Percentiles rank a stretch among this genome's conserved stretches.
Conservation (phyloP, 352 stramenopile species). For the Globisporangium paroecandrum region DNA sequence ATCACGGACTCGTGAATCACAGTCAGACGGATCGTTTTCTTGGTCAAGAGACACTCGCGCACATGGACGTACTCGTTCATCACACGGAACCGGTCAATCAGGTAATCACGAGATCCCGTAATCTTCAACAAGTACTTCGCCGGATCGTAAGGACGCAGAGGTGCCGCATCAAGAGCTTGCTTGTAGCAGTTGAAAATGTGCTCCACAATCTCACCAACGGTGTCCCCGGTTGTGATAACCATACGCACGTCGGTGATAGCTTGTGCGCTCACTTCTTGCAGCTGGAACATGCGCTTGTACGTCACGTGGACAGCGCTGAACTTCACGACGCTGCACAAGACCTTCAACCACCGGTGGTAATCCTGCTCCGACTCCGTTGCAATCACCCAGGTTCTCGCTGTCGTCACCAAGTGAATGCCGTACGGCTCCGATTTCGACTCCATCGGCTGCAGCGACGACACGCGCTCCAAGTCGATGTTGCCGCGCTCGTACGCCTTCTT, state of each 20-base stretch:
- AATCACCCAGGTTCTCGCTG: slow-evolving; percentile 73
- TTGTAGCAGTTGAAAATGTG: slow-evolving; percentile 89
- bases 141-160: slow-evolving; percentile 73
- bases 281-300: slow-evolving; percentile 80
- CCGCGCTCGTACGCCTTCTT: slow-evolving; percentile 73
- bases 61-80: slow-evolving; percentile 89
- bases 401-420: slow-evolving; percentile 78
- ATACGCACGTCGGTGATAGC: slow-evolving; percentile 85
- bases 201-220: slow-evolving; percentile 85
- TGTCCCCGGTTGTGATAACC: slow-evolving; percentile 78
- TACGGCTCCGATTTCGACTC: slow-evolving; percentile 61
- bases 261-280: slow-evolving; percentile 81
- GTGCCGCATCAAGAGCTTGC: slow-evolving; percentile 67
- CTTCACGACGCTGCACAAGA: slow-evolving; percentile 73
- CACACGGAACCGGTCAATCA: slow-evolving; percentile 79
- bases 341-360: slow-evolving; percentile 80
- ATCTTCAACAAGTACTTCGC: slow-evolving; percentile 85
- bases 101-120: slow-evolving; percentile 81
- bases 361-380: slow-evolving; percentile 67
- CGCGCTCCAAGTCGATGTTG: slow-evolving; percentile 73
- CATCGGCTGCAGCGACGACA: slow-evolving; percentile 79
- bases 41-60: slow-evolving; percentile 79
- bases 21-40: slow-evolving; percentile 83
- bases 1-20: slow-evolving; percentile 86
- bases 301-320: slow-evolving; percentile 77